These are phyloP conservation scores for Acanthamoeba royreba DNA, from an alignment of 208 protist species.

Conservation along the genomic window DNA sequence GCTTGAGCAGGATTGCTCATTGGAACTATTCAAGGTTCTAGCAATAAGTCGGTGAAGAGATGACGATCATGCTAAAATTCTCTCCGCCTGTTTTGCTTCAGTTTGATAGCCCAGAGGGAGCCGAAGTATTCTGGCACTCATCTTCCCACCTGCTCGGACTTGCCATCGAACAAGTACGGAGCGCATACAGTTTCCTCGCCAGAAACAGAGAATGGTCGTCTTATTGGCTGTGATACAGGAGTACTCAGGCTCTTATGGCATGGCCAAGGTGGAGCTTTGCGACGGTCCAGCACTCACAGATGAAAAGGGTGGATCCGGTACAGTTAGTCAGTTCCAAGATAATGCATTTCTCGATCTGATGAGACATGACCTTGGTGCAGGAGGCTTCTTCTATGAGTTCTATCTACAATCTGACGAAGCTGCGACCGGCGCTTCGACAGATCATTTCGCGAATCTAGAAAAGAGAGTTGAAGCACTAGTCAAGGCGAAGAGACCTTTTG, in stretches of 20 bases:
- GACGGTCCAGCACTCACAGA: neutral
- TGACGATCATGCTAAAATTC: no score
- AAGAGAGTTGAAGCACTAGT: conserved; percentile 87
- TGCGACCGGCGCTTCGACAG: neutral
- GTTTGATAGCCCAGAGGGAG: conserved; percentile 70
- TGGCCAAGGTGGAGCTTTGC: neutral
- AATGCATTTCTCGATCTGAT: neutral
- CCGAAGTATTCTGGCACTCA: conserved; percentile 99
- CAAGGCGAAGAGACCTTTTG: conserved; percentile 92
- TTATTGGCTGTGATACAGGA: no score
- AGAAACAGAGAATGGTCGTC: no score
- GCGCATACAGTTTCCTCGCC: no score
- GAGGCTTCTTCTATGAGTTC: conserved; percentile 78
- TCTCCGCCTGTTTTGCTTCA: conserved; percentile 85
- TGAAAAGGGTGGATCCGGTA: neutral
- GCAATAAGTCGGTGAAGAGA: no score
- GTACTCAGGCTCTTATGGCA: no score
- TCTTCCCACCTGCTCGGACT: conserved; percentile 98
- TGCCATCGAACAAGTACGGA: conserved; percentile 92
- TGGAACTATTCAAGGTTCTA: conserved; percentile 26
- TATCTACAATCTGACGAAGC: neutral
- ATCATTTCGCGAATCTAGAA: conserved; percentile 90
- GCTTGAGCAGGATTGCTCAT: conserved; percentile 85
- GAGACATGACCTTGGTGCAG: conserved; percentile 82
- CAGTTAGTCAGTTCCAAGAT: neutral